These are phyloP conservation scores for Rostrohypoxylon terebratum DNA, from an alignment of 495 filamentous ascomycete genomes.

Conservation along the genomic window DNA sequence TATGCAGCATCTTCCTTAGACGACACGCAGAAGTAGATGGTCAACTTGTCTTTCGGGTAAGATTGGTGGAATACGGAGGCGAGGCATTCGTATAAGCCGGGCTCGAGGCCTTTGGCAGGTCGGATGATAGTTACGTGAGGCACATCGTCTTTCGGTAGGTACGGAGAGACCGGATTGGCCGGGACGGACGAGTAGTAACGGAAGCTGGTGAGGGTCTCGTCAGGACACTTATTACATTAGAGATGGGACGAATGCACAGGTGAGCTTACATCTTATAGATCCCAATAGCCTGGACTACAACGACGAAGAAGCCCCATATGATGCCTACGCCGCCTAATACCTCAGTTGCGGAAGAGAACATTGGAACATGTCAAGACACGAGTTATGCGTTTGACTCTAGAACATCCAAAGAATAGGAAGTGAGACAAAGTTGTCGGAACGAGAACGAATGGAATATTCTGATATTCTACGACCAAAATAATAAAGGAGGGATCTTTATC, in stretches of 20 bases:
- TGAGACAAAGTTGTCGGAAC: background rate
- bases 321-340: slow-evolving; percentile 59
- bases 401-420: background rate
- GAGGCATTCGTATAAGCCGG: slow-evolving; percentile 90
- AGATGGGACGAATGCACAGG: background rate
- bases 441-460: background rate
- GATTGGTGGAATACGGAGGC: slow-evolving; percentile 87
- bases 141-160: slow-evolving; percentile 58
- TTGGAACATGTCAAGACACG: slow-evolving; percentile 48
- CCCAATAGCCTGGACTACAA: slow-evolving; percentile 63
- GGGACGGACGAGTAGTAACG: slow-evolving; percentile 62
- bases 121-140: slow-evolving; percentile 95
- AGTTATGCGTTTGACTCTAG: slow-evolving; percentile 5
- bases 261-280: slow-evolving; percentile 63
- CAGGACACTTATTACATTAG: slow-evolving; percentile 6
- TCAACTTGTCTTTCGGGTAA: slow-evolving; percentile 82
- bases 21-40: slow-evolving; percentile 84
- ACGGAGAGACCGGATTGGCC: slow-evolving; percentile 57
- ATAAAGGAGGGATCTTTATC: background rate
- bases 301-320: slow-evolving; percentile 62
- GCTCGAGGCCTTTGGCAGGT: slow-evolving; percentile 92
- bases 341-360: slow-evolving; percentile 53
- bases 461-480: background rate
- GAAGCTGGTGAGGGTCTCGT: slow-evolving; percentile 52
- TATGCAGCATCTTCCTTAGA: slow-evolving; percentile 82